A percentile compares a stretch with the other conserved stretches of the same genome.
Conservation (phyloP, 371 early-diverging fungal species). For the Mortierella sp. region DNA sequence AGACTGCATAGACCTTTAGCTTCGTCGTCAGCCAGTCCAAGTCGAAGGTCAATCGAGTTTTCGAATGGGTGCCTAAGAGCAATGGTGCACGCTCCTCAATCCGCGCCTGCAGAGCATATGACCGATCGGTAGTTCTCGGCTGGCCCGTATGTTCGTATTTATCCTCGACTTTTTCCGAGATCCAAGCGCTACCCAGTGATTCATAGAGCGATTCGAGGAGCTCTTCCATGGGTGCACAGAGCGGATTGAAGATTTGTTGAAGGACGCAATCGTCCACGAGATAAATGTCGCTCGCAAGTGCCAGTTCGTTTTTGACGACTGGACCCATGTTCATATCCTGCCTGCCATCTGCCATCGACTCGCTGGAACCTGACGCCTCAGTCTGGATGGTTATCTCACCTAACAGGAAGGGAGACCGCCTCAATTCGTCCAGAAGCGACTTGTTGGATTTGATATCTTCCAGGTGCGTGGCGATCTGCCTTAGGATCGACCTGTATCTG, state of each 20-base stretch:
- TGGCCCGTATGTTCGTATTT: conserved; percentile 61
- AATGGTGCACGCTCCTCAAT: conserved; percentile 85
- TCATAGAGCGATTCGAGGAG: conserved; percentile 75
- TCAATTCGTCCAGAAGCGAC: conserved; percentile 69
- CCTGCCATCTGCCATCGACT: conserved; percentile 8
- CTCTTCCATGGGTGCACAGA: conserved; percentile 74
- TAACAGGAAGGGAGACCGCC: conserved; percentile 64
- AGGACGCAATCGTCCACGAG: conserved; percentile 84
- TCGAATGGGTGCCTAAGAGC: conserved; percentile 73
- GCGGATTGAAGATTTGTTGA: conserved; percentile 80
- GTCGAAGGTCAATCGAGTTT: conserved; percentile 60
- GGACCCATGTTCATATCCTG: conserved; percentile 32
- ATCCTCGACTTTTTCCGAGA: conserved; percentile 72
- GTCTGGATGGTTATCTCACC: conserved; percentile 52
- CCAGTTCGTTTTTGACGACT: conserved; percentile 70
- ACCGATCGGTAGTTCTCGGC: conserved; percentile 58
- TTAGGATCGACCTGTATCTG: conserved; percentile 76
- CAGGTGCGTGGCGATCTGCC: conserved; percentile 81
- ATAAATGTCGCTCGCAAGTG: conserved; percentile 77
- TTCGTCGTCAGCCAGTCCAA: conserved; percentile 63
- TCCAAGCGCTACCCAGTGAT: conserved; percentile 74
- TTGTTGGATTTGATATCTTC: conserved; percentile 59
- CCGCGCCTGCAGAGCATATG: conserved; percentile 68
- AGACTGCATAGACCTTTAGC: conserved; percentile 62
- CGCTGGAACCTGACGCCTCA: conserved; percentile 12